Conservation (phyloP, 495 filamentous ascomycete species). For the Acidiella bohemica region DNA sequence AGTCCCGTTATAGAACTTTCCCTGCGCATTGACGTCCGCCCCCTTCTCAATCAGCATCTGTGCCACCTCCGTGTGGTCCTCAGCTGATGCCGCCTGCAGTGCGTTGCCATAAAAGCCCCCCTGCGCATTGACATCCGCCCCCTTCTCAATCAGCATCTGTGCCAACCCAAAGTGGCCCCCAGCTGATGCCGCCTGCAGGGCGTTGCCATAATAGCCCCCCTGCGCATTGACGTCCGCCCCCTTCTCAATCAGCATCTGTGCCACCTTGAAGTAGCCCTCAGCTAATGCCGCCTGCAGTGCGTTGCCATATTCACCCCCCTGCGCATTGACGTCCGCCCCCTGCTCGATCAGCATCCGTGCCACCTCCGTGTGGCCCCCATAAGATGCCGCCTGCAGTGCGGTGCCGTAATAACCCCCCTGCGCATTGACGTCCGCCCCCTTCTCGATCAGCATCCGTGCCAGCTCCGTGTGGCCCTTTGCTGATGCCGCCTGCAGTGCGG, state of each 20-base stretch:
- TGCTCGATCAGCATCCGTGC: constrained; percentile 12
- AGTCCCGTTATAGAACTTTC: not conserved
- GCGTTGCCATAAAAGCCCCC: not conserved
- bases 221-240: not conserved
- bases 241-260: not conserved
- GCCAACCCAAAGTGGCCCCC: not conserved
- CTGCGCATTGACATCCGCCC: not conserved
- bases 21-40: not conserved
- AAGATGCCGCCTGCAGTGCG: constrained; percentile 16
- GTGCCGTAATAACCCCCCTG: constrained; percentile 11
- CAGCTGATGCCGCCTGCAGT: not conserved
- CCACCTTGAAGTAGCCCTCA: not conserved
- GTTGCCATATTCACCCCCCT: not conserved
- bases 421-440: constrained; percentile 18
- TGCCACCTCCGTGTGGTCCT: no score
- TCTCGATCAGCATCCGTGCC: constrained; percentile 12
- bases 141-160: not conserved
- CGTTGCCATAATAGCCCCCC: not conserved
- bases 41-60: not conserved
- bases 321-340: not conserved
- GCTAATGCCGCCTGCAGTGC: not conserved
- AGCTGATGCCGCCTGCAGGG: not conserved
- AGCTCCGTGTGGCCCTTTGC: constrained; percentile 8
- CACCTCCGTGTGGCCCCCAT: constrained; percentile 8
- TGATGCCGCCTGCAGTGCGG: constrained; percentile 19